Base-by-base conservation (phyloP, 805 yeast genomes). In the Pichia phayaonensis region DNA sequence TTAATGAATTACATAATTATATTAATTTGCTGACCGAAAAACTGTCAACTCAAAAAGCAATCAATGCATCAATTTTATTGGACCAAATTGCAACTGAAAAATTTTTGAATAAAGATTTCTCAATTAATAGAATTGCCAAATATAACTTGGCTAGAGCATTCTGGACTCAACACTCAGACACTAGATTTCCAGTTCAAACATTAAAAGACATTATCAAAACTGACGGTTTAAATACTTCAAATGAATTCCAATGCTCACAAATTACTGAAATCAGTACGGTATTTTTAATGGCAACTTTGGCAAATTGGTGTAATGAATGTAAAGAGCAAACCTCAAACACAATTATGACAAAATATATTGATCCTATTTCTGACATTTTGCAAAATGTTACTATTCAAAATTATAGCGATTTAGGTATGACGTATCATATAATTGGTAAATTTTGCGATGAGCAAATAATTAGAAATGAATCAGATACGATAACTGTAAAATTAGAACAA, bases 241-340 rank as follows among this genome's bases (percentile, higher is more conserved):
- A 7, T 20, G 7, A 6, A 26, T 12, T 11, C 15, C 16, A 13
- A 18, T 15, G 12, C 13, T 20, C n/a, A n/a, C 21, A 15, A 41
- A 22, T 27, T 31, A 31, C 43, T 7, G 22, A 41, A 26, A 13
- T 45, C 2, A 50, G 52, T 11, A 36, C 47, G 4, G 45, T 41
- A 15, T 55, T 56, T 18, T 21, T 63, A 36, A 56, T 57, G 56
- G 73, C 73, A 13, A 57, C 63, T 8, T 57, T 85, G 40, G 83
- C 83, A 0, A 73, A 77, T 44, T 90, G 97, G 97, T 67, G 80
- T 36, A 74, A 87, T 0, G 77, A 74, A 44, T 84, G 95, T 0
- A 75, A 85, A 38, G 83, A 82, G 53, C 95, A 84, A 51, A 71
- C 82, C 12, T 78, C 89, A 0, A 71, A 76, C 1, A 68, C 67